Percentiles rank a stretch among this genome's conserved stretches.
Conservation (phyloP, 139 green algal species). For the Desmodesmus armatus region DNA sequence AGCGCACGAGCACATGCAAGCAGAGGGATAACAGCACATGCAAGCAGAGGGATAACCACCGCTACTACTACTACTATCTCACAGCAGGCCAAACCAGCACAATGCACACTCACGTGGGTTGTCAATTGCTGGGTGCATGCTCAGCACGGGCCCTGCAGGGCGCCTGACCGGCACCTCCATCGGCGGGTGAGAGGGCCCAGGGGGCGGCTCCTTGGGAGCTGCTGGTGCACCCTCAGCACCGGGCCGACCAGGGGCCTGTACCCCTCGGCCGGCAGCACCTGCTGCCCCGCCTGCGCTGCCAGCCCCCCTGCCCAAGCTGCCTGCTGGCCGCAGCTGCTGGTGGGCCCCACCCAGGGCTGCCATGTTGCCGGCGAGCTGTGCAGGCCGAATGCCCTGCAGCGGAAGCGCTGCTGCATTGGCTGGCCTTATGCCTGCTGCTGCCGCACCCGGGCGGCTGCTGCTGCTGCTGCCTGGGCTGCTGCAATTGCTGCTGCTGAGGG, state of each 20-base stretch:
- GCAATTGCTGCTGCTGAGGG: not conserved
- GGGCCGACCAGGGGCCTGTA: not conserved
- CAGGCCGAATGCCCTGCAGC: too few species aligned
- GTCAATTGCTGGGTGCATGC: constrained; percentile 16
- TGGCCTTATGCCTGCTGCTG: not conserved
- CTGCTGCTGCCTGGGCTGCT: not conserved
- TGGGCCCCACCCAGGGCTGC: constrained; percentile 11
- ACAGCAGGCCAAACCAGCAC: not conserved
- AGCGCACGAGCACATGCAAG: too few species aligned
- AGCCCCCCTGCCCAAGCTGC: not conserved
- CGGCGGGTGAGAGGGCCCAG: constrained; percentile 14
- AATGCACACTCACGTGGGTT: constrained; percentile 3
- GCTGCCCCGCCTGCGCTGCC: constrained; percentile 6
- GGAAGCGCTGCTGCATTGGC: not conserved
- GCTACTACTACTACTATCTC: not conserved
- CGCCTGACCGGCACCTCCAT: constrained; percentile 37
- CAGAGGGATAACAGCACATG: too few species aligned
- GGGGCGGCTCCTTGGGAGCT: not conserved
- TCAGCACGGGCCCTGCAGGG: not conserved
- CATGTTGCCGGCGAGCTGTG: too few species aligned
- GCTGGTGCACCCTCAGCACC: not conserved
- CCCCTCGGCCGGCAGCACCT: not conserved
- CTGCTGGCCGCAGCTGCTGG: constrained; percentile 14
- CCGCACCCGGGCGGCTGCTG: not conserved
- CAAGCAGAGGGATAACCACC: too few species aligned